Evolutionary conservation across 2,329 filamentous ascomycete genomes (phyloP), one percentile per base, ranked within the genome.

Genomic region (Colletotrichum cordylinicola): DNA sequence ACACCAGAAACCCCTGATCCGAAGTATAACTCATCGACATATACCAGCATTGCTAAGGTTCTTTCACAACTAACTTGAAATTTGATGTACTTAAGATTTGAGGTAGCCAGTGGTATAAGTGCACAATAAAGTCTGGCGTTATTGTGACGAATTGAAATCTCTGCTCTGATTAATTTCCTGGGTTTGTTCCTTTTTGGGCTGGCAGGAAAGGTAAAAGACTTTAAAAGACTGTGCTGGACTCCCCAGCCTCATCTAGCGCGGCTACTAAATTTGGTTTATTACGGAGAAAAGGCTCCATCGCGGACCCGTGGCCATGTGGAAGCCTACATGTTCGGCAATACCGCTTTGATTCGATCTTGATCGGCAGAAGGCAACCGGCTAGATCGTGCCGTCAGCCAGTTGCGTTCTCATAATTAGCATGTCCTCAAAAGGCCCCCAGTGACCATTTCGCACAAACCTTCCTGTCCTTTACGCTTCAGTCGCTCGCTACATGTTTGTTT

Each of bases 171-270:
- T 13, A 35, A 35, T 35, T 35, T 13, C 33, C 13, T 35, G 12
- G 12, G 33, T 33, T 33, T 9, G 3, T 10, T 33, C 9, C 3
- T 43, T 43, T 43, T 43, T 3, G 18, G 5, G 39, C 18, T 12
- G 18, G 1, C 2, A 48, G n/a, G 9, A 18, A 48, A 1, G 5
- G 9, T 6, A n/a, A 6, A 9, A n/a, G 10, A 48, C 3, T 4
- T 48, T 1, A 0, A 48, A 5, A 0, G 9, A 48, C 43, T 48
- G 10, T 13, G 13, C 9, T 48, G 9, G 21, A 2, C 1, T 21
- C 4, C 8, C 10, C 2, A 1, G 43, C 43, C 21, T 48, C n/a
- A 10, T 6, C n/a, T 48, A 7, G 6, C 2, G 6, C 2, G 18
- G n/a, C n/a, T 48, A 10, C n/a, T 6, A 48, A 48, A 48, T 12